Evolutionary conservation across 2,329 filamentous ascomycete genomes (phyloP), one percentile per base, ranked within the genome.

Genomic region (Sporothrix variecibatus): DNA sequence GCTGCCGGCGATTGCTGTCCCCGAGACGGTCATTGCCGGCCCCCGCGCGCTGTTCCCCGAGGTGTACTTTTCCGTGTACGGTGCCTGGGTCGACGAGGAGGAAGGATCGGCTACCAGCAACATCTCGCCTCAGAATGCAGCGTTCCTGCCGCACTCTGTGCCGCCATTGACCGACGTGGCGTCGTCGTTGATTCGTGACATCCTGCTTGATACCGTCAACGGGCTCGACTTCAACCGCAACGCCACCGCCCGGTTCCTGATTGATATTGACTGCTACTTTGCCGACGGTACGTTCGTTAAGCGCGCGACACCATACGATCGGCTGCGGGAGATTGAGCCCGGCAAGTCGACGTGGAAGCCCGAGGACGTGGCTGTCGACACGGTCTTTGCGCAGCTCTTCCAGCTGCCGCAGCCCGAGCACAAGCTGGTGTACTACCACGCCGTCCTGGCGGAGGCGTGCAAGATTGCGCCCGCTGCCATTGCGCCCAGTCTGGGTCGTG

Each of bases 401-500:
- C 93, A 94, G 81, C 88, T 99, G 51, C 96, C 96, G 3, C 87
- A 86, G 3, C 90, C 96, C 0, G 94, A 97, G 82, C 94, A 97
- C 84, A 98, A 98, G 83, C 87, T 97, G 1, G 94, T 99, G 11
- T 99, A 97, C 83, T 99, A 98, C 82, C 96, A 99, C 82, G 93
- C 95, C 0, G 91, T 98, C 2, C 90, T 99, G 69, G 98, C 95
- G 0, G 95, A 99, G 82, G 91, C 94, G 74, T 99, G 96, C 86
- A 98, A 97, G 84, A 91, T 98, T 78, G 95, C 95, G 0, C 96
- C 96, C 1, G 94, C 94, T 20, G 96, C 96, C n/a, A 96, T 99
- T 78, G 96, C 96, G 1, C 96, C 96, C 0, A 97, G 93, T 80
- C 86, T 99, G 56, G 96, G 96, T 72, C 89, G 96, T 82, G 96